These are phyloP conservation scores for Sugiyamaella valdiviana DNA, from an alignment of 805 yeast genomes.

Conservation along the genomic window DNA sequence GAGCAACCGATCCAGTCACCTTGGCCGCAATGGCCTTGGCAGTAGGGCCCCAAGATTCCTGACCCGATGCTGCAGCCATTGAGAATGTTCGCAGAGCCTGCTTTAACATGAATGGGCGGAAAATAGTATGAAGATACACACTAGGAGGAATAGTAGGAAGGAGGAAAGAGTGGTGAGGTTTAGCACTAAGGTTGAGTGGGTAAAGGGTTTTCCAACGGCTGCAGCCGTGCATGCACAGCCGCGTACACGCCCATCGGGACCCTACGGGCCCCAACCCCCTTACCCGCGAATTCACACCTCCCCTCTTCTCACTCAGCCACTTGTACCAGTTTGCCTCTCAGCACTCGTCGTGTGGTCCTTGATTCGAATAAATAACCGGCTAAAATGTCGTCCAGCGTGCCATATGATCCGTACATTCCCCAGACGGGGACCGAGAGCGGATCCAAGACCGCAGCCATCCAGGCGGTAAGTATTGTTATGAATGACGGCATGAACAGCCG, in stretches of 20 bases:
- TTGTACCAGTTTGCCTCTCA: neutral
- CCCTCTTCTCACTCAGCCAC: neutral
- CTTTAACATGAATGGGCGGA: too few relatives aligned
- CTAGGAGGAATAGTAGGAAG: neutral
- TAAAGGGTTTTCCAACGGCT: too few relatives aligned
- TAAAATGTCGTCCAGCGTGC: constrained; percentile 67
- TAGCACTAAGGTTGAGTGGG: too few relatives aligned
- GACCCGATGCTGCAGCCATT: neutral
- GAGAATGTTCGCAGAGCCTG: too few relatives aligned
- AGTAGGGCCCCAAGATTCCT: constrained; percentile 9
- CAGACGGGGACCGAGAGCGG: constrained; percentile 32
- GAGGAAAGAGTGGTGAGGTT: neutral
- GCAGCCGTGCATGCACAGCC: too few relatives aligned
- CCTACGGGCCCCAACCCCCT: too few relatives aligned
- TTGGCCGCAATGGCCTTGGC: constrained; percentile 39
- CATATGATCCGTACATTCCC: constrained; percentile 82
- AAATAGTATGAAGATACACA: too few relatives aligned
- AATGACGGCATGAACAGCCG: neutral
- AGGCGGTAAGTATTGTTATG: constrained; percentile 50
- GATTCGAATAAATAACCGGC: neutral
- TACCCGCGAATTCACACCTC: neutral
- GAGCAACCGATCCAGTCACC: constrained; percentile 35
- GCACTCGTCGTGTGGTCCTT: neutral
- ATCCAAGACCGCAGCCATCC: constrained; percentile 71
- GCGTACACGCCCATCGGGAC: too few relatives aligned